Conservation (phyloP, 352 stramenopile species). For the Pythium insidiosum region DNA sequence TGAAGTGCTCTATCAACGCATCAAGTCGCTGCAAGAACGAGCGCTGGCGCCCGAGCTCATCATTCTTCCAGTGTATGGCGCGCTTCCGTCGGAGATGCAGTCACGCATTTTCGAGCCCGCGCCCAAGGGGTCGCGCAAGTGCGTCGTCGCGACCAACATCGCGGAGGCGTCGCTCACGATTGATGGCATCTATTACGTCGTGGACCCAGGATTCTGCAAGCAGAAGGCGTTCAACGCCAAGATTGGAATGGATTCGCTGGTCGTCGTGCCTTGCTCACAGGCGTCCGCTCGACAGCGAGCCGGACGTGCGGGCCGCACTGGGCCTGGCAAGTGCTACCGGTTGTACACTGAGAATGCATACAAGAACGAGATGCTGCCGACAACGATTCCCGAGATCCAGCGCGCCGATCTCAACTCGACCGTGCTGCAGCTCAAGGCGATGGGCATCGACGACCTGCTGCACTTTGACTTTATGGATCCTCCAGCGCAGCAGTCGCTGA, state of each 20-base stretch:
- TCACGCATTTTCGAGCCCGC: slow-evolving; percentile 98
- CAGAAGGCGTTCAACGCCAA: slow-evolving; percentile 99
- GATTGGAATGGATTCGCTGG: slow-evolving; percentile 98
- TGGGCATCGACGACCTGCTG: slow-evolving; percentile 99
- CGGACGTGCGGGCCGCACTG: slow-evolving; percentile 96
- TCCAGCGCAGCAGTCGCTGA: slow-evolving; percentile 94
- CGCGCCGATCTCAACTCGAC: slow-evolving; percentile 97
- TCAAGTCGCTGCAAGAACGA: slow-evolving; percentile 92
- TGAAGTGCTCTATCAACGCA: slow-evolving; percentile 96
- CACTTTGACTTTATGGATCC: slow-evolving; percentile 99
- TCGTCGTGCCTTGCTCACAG: slow-evolving; percentile 98
- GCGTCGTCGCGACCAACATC: slow-evolving; percentile 99
- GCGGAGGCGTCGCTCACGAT: slow-evolving; percentile 99
- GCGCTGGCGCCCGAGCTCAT: slow-evolving; percentile 96
- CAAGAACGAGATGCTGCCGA: slow-evolving; percentile 96
- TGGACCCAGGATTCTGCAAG: slow-evolving; percentile 96
- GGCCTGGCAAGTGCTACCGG: slow-evolving; percentile 98
- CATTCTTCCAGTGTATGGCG: slow-evolving; percentile 97
- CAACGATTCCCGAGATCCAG: slow-evolving; percentile 99
- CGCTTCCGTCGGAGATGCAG: slow-evolving; percentile 98
- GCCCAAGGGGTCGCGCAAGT: slow-evolving; percentile 93
- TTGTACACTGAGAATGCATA: slow-evolving; percentile 99
- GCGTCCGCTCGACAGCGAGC: slow-evolving; percentile 96
- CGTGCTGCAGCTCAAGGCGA: slow-evolving; percentile 98
- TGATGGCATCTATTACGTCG: slow-evolving; percentile 95